These are phyloP conservation scores for Cucurbita pepo DNA, from an alignment of 306 rosid species.

Conservation along the genomic window DNA sequence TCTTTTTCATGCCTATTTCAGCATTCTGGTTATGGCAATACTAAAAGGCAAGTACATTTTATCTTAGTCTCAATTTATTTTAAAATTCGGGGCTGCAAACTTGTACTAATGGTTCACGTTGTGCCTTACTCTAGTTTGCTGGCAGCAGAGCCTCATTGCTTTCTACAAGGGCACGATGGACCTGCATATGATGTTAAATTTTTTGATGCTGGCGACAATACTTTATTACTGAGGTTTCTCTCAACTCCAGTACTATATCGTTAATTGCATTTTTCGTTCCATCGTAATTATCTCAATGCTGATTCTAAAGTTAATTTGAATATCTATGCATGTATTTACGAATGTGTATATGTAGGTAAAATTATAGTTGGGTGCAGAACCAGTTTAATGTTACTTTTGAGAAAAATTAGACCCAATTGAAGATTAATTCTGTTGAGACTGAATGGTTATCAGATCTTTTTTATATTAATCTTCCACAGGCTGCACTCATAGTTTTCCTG, in stretches of 20 bases:
- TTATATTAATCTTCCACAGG: background rate
- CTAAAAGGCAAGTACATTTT: constrained; percentile 29
- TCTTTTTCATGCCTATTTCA: constrained; percentile 15
- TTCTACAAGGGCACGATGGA: constrained; percentile 63
- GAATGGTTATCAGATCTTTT: background rate
- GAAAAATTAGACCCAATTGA: background rate
- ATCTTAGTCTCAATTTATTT: background rate
- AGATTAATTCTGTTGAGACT: background rate
- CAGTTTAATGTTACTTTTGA: background rate
- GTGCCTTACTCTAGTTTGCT: constrained; percentile 32
- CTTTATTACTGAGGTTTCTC: constrained; percentile 60
- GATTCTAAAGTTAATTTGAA: background rate
- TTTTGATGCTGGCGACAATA: constrained; percentile 43
- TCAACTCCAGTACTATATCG: background rate
- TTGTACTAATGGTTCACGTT: constrained; percentile 13
- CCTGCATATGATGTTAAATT: constrained; percentile 78
- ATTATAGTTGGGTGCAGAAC: background rate
- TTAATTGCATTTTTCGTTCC: background rate
- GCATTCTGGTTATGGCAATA: constrained; percentile 35
- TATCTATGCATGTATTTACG: background rate
- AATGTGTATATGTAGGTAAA: background rate
- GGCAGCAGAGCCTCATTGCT: constrained; percentile 50
- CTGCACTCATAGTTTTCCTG: background rate
- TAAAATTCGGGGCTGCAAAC: background rate
- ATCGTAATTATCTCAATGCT: background rate